These are phyloP conservation scores for Ceriops decandra DNA, from an alignment of 345 rosid species.

Conservation along the genomic window DNA sequence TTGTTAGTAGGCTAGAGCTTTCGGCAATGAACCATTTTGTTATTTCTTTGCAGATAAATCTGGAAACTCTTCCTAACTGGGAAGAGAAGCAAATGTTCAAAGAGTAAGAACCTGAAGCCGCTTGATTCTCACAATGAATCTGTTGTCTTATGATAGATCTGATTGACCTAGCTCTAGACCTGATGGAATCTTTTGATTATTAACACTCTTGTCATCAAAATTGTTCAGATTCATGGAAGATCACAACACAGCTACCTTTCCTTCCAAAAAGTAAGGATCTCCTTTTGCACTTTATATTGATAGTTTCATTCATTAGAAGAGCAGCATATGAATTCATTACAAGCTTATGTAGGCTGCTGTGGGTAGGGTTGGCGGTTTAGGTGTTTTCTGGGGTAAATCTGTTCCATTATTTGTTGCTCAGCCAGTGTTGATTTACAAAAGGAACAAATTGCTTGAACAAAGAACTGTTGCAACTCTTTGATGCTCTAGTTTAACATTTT, in stretches of 20 bases:
- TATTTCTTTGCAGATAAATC: constrained; percentile 54
- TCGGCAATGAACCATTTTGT: not conserved
- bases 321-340: too few relatives aligned
- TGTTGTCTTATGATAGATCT: not conserved
- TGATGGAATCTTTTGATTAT: not conserved
- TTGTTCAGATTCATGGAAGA: constrained; percentile 90
- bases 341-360: too few relatives aligned
- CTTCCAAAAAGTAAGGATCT: constrained; percentile 83
- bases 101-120: constrained; percentile 40
- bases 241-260: constrained; percentile 93
- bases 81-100: constrained; percentile 98
- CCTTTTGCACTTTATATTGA: not conserved
- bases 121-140: not conserved
- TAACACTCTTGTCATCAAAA: constrained; percentile 10
- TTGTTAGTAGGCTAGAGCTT: not conserved
- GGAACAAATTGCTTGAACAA: not conserved
- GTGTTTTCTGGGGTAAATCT: too few relatives aligned
- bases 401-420: not conserved
- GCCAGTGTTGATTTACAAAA: not conserved
- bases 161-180: too few relatives aligned
- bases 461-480: not conserved
- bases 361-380: too few relatives aligned
- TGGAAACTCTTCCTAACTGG: constrained; percentile 91
- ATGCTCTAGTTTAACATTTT: too few relatives aligned
- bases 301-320: constrained; percentile 6